Conservation (phyloP, 768 basidiomycete species). For the Termitomyces sp. region DNA sequence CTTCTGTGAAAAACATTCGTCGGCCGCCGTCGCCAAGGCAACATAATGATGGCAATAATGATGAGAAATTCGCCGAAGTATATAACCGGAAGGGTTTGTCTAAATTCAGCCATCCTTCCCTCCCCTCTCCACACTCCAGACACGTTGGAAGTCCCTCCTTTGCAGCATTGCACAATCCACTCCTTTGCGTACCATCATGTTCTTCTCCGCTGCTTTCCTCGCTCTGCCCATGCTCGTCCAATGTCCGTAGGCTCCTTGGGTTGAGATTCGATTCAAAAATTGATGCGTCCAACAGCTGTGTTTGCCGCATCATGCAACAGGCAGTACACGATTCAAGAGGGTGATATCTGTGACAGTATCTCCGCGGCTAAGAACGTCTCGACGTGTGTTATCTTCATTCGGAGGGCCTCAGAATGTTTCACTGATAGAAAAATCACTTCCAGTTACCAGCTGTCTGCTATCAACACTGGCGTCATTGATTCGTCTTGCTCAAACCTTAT, state of each 20-base stretch:
- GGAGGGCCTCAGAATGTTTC: background rate
- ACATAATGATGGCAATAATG: background rate
- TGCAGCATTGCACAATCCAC: constrained; percentile 17
- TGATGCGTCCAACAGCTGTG: constrained; percentile 18
- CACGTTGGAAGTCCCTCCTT: constrained; percentile 18
- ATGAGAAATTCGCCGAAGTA: constrained; percentile 16
- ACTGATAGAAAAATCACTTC: constrained; percentile 2
- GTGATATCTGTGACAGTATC: constrained; percentile 68
- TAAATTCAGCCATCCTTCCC: constrained; percentile 3
- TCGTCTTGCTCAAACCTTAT: constrained; percentile 55
- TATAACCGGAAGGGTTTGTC: constrained; percentile 9
- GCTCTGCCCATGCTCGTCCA: constrained; percentile 45
- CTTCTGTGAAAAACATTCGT: constrained; percentile 3
- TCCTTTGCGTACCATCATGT: constrained; percentile 19
- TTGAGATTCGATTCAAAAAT: background rate
- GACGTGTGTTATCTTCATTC: constrained; percentile 39
- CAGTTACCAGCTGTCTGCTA: constrained; percentile 72
- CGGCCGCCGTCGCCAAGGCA: constrained; percentile 8
- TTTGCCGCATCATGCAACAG: constrained; percentile 51
- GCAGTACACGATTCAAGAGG: constrained; percentile 49
- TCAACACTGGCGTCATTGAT: constrained; percentile 53
- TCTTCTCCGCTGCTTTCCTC: constrained; percentile 36
- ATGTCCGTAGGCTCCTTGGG: constrained; percentile 25
- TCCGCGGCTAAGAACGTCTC: constrained; percentile 58
- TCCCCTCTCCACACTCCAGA: constrained; percentile 5